These are phyloP conservation scores for Linnemannia zychae DNA, from an alignment of 192 early-diverging fungal genomes.

Conservation along the genomic window DNA sequence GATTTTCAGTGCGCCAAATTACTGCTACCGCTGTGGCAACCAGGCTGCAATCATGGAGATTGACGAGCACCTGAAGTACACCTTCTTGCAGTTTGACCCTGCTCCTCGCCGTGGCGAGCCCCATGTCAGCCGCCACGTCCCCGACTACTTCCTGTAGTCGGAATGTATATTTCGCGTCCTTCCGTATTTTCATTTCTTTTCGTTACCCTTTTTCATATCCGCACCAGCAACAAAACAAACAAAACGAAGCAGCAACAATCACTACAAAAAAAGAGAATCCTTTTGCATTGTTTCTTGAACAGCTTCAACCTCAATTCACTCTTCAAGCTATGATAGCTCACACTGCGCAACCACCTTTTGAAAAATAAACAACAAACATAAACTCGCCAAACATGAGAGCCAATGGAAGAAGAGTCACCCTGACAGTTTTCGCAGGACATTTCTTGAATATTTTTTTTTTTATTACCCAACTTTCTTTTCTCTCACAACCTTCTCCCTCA, in stretches of 20 bases:
- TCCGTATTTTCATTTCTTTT: background rate
- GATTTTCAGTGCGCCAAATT: constrained; percentile 99
- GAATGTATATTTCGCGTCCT: background rate
- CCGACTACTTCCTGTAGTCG: constrained; percentile 95
- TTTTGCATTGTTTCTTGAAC: constrained; percentile 7
- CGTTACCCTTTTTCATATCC: background rate
- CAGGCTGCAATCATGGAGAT: constrained; percentile 99
- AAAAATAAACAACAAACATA: background rate
- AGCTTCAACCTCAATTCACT: background rate
- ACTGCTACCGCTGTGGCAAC: constrained; percentile 99
- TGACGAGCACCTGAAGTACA: constrained; percentile 99
- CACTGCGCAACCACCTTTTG: background rate
- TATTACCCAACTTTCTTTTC: constrained; percentile 10
- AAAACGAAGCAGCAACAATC: background rate
- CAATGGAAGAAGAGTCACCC: background rate
- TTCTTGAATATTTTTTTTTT: background rate
- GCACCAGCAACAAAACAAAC: background rate
- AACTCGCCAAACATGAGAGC: background rate
- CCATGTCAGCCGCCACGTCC: constrained; percentile 97
- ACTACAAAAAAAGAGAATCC: background rate
- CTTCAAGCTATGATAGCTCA: background rate
- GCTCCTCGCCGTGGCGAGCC: constrained; percentile 98
- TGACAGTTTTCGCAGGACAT: constrained; percentile 5
- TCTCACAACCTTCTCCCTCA: background rate
- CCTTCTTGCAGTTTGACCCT: constrained; percentile 98